These are phyloP conservation scores for Arachnopeziza araneosa DNA, from an alignment of 2,329 filamentous ascomycete species.

Conservation along the genomic window DNA sequence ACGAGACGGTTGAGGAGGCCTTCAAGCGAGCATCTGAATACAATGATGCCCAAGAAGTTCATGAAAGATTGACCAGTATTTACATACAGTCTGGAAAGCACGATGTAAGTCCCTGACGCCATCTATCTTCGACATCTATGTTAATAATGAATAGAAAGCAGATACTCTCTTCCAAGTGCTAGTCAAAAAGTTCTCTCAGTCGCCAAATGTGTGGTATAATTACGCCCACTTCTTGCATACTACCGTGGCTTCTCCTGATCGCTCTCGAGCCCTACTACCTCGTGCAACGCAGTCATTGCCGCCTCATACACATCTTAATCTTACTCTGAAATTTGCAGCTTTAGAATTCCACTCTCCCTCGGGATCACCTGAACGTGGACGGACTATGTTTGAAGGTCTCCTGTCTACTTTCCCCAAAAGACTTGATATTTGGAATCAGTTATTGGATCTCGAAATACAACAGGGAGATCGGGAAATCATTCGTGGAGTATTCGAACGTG, in stretches of 20 bases:
- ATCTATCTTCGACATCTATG: background rate
- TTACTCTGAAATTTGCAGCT: slow-evolving; percentile 83
- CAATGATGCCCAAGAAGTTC: slow-evolving; percentile 85
- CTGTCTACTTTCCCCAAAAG: slow-evolving; percentile 82
- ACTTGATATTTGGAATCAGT: slow-evolving; percentile 87
- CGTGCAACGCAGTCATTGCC: slow-evolving; percentile 82
- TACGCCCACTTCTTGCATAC: slow-evolving; percentile 91
- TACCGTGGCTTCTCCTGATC: slow-evolving; percentile 62
- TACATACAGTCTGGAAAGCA: slow-evolving; percentile 88
- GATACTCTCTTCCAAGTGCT: slow-evolving; percentile 82
- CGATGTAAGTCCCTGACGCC: slow-evolving; percentile 51
- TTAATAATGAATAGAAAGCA: slow-evolving; percentile 59
- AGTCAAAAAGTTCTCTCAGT: slow-evolving; percentile 78
- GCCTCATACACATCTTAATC: slow-evolving; percentile 55
- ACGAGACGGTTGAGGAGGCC: slow-evolving; percentile 74
- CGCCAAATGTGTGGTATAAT: slow-evolving; percentile 82
- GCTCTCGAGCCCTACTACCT: slow-evolving; percentile 70
- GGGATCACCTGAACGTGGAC: slow-evolving; percentile 82
- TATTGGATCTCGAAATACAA: slow-evolving; percentile 75
- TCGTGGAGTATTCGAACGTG: slow-evolving; percentile 76
- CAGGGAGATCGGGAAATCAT: slow-evolving; percentile 54
- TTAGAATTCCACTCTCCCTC: slow-evolving; percentile 82
- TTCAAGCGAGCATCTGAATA: slow-evolving; percentile 93
- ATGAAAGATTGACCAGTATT: slow-evolving; percentile 85
- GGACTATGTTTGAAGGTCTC: slow-evolving; percentile 89